Conservation (phyloP, 306 rosid genomes). For the Dryas alaskensis region DNA sequence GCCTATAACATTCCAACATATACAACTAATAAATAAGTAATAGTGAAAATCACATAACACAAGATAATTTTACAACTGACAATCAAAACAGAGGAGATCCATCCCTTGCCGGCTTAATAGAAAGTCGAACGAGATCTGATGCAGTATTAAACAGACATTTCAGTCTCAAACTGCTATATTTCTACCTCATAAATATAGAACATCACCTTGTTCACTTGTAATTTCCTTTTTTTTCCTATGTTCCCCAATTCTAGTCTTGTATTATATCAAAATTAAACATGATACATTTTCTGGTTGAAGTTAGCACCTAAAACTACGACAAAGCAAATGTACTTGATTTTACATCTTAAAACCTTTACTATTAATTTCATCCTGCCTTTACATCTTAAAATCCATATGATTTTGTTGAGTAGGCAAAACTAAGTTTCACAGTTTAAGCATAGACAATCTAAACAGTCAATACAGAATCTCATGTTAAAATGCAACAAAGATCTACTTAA, state of each 20-base stretch:
- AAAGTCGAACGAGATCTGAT: not conserved
- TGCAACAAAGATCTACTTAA: not conserved
- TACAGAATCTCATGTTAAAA: not conserved
- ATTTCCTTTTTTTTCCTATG: not conserved
- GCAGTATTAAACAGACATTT: not conserved
- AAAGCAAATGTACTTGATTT: not conserved
- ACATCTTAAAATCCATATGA: not conserved
- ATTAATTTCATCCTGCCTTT: not conserved
- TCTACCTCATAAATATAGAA: not conserved
- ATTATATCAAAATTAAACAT: not conserved
- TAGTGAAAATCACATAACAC: not conserved
- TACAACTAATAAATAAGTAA: not conserved
- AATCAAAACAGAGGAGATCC: not conserved
- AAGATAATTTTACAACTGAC: not conserved
- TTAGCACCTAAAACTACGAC: not conserved
- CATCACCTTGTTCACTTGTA: not conserved
- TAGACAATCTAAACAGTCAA: not conserved
- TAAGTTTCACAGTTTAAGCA: not conserved
- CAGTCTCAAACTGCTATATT: not conserved
- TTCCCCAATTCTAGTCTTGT: not conserved
- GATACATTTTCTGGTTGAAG: not conserved
- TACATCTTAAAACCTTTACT: not conserved
- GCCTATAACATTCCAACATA: slow-evolving; percentile 42
- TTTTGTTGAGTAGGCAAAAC: not conserved
- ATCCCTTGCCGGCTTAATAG: not conserved